Conservation (phyloP, 129 eudicot species). For the Artemisia argyi region DNA sequence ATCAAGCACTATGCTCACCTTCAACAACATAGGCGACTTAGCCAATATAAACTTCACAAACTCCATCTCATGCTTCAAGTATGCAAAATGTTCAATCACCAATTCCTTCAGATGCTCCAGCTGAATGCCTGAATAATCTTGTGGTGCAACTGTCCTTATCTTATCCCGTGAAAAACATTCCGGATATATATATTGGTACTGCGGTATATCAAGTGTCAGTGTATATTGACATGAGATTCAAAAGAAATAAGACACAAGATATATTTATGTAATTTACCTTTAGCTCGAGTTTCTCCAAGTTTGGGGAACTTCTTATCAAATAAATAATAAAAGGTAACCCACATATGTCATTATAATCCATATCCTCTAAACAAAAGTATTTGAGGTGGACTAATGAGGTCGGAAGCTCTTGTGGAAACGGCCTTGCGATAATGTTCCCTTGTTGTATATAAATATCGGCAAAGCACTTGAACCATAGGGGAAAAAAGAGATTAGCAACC, state of each 20-base stretch:
- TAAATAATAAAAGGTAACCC: background rate
- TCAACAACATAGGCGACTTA: conserved; percentile 19
- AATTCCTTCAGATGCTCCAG: conserved; percentile 13
- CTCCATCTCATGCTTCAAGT: conserved; percentile 1
- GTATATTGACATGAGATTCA: background rate
- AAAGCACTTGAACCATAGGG: conserved; percentile 2
- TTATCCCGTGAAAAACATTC: background rate
- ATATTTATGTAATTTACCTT: background rate
- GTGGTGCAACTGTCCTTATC: background rate
- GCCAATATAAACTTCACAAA: conserved; percentile 18
- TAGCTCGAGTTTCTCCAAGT: conserved; percentile 2
- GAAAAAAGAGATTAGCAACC: background rate
- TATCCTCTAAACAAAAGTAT: background rate
- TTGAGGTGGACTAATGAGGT: conserved; percentile 1
- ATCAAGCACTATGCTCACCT: background rate
- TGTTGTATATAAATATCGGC: too few species aligned
- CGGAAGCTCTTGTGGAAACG: background rate
- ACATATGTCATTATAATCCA: background rate
- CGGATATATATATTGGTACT: background rate
- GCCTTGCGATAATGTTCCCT: background rate
- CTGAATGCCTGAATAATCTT: conserved; percentile 9
- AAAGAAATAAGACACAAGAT: background rate
- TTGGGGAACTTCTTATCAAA: conserved; percentile 4
- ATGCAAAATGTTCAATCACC: background rate
- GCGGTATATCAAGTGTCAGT: background rate